Conservation (phyloP, 1,284 basidiomycete genomes). For the Ganoderma sp. region DNA sequence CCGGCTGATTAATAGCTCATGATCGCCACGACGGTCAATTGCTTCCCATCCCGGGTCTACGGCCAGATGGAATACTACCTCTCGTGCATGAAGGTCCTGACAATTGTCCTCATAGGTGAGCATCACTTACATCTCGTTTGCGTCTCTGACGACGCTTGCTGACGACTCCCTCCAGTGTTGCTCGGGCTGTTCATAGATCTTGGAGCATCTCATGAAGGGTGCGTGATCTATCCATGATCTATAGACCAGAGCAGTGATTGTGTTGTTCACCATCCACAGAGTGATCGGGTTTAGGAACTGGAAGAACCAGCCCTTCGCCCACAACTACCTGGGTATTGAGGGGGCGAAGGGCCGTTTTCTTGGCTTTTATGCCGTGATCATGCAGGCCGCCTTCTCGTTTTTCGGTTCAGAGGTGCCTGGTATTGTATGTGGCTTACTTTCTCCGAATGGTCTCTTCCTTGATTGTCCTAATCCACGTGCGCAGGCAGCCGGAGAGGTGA, state of each 20-base stretch:
- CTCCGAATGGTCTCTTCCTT: neutral
- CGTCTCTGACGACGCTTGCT: neutral
- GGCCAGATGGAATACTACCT: constrained; percentile 49
- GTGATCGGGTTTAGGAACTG: constrained; percentile 35
- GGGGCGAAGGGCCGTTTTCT: constrained; percentile 48
- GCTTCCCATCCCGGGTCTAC: constrained; percentile 39
- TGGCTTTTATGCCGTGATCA: constrained; percentile 55
- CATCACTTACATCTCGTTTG: neutral
- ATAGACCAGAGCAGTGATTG: no score
- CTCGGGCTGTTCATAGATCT: constrained; percentile 43
- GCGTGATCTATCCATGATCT: neutral
- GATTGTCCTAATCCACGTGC: neutral
- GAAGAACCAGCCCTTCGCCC: constrained; percentile 34
- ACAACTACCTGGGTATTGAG: constrained; percentile 37
- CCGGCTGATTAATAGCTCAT: constrained; percentile 62
- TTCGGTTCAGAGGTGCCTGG: constrained; percentile 43
- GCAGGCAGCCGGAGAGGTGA: constrained; percentile 44
- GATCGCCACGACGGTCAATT: constrained; percentile 56
- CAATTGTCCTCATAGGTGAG: constrained; percentile 44
- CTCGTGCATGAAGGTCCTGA: constrained; percentile 47
- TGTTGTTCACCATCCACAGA: constrained; percentile 6
- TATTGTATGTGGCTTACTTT: constrained; percentile 33
- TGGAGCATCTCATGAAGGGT: constrained; percentile 35
- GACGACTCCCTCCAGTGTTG: constrained; percentile 30
- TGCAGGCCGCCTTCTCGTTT: constrained; percentile 45